Percentiles rank a stretch among this genome's conserved stretches.
phyloP scores from a whole-genome alignment of 2,329 filamentous ascomycete species.

The Claviceps cyperi region DNA sequence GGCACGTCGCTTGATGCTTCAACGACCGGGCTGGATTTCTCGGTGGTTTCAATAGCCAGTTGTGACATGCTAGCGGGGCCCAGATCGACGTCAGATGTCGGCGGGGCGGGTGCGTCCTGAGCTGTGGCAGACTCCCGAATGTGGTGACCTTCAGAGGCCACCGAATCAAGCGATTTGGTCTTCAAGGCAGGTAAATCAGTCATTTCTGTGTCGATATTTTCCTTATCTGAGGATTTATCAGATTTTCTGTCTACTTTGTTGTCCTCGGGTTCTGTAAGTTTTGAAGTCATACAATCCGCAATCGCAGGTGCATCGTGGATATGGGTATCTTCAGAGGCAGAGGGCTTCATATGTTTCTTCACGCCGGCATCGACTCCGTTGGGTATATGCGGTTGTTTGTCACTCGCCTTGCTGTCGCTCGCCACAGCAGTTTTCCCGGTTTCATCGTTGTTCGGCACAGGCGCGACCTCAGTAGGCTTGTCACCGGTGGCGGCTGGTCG shows the following conservation, averaged over 20 bases:
- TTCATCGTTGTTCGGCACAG: conserved; percentile 2
- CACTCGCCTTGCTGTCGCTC: conserved; percentile 8
- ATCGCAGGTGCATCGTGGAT: neutral
- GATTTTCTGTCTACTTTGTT: neutral
- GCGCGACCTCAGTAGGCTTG: neutral
- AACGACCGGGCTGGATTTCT: conserved; percentile 14
- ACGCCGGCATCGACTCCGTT: conserved; percentile 3
- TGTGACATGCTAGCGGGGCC: conserved; percentile 24
- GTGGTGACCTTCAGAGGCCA: conserved; percentile 6
- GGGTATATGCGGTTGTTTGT: neutral
- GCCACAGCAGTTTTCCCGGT: conserved; percentile 6
- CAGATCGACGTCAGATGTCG: conserved; percentile 20
- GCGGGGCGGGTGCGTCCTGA: conserved; percentile 10
- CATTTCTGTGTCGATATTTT: conserved; percentile 13
- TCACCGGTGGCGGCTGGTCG: conserved; percentile 2
- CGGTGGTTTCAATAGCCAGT: conserved; percentile 23
- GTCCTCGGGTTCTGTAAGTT: neutral
- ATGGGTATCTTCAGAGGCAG: conserved; percentile 3
- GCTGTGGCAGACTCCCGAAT: conserved; percentile 6
- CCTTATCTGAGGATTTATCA: neutral
- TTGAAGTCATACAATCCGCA: neutral
- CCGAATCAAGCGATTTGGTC: conserved; percentile 4
- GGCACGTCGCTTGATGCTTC: conserved; percentile 27
- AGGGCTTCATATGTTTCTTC: neutral
- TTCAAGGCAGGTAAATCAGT: conserved; percentile 11